Evolutionary conservation across 2,329 filamentous ascomycete genomes (phyloP).

Genomic region (Apiospora rasikravindrae): DNA sequence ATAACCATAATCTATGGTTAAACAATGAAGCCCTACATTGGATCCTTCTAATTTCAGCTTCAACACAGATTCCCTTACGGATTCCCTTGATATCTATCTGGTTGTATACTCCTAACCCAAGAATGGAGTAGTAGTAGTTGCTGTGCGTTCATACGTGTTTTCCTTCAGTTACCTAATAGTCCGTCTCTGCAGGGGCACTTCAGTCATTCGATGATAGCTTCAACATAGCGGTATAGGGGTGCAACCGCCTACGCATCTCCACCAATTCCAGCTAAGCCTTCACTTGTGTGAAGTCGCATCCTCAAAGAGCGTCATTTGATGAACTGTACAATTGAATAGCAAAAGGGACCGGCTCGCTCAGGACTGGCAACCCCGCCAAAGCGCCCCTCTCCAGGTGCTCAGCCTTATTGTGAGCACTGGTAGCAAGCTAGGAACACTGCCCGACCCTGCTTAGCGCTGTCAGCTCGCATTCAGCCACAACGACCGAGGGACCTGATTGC

Average conservation of each 20-base stretch:
- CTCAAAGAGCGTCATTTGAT: background rate
- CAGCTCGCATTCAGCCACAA: constrained; percentile 33
- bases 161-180: background rate
- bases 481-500: constrained; percentile 23
- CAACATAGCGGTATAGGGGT: background rate
- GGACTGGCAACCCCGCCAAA: constrained; percentile 1
- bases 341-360: background rate
- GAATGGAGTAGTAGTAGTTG: background rate
- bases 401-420: constrained; percentile 1
- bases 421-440: background rate
- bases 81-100: background rate
- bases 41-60: background rate
- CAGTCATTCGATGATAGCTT: background rate
- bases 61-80: background rate
- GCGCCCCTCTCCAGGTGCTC: background rate
- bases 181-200: background rate
- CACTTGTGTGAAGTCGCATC: background rate
- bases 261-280: background rate
- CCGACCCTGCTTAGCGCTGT: constrained; percentile 26
- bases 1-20: background rate
- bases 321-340: background rate
- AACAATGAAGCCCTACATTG: background rate
- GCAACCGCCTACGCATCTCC: background rate
- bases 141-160: background rate
- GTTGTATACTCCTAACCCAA: background rate